Evolutionary conservation across 768 basidiomycete genomes (phyloP).

Genomic region (Mycena epipterygia): DNA sequence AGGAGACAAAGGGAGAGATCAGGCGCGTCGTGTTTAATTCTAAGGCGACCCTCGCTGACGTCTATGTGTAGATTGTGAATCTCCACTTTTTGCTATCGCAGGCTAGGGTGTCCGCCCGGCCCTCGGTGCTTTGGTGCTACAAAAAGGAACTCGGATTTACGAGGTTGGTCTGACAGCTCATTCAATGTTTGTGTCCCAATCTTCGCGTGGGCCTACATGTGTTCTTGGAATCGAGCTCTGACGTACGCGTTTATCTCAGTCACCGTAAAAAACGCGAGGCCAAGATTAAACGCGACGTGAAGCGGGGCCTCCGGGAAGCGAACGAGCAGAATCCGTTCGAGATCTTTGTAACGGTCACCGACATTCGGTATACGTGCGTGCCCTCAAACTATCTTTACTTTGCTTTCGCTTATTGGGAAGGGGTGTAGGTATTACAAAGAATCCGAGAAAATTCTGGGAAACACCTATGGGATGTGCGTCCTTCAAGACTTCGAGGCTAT

Average conservation of each 20-base stretch:
- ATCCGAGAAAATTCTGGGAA: conserved; percentile 95
- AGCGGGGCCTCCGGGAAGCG: conserved; percentile 92
- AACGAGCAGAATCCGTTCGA: conserved; percentile 99
- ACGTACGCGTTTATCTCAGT: conserved; percentile 50
- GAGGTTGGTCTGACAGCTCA: conserved; percentile 67
- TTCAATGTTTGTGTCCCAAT: conserved; percentile 18
- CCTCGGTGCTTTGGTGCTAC: conserved; percentile 98
- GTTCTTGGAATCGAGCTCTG: neutral
- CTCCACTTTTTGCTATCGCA: conserved; percentile 96
- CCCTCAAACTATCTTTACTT: neutral
- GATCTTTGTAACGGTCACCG: conserved; percentile 98
- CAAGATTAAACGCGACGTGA: conserved; percentile 96
- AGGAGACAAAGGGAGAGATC: conserved; percentile 93
- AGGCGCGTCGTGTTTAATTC: conserved; percentile 61
- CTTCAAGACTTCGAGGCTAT: conserved; percentile 99
- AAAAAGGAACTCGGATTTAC: conserved; percentile 99
- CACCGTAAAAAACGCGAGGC: conserved; percentile 98
- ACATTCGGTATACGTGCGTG: conserved; percentile 95
- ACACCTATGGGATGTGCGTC: conserved; percentile 97
- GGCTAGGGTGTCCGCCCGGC: conserved; percentile 88
- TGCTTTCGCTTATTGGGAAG: neutral
- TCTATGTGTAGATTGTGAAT: conserved; percentile 80
- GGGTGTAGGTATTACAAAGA: conserved; percentile 91
- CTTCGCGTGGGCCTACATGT: conserved; percentile 28
- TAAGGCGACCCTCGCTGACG: neutral